Evolutionary conservation across 192 early-diverging fungal genomes (phyloP).

Genomic region (Backusella mclennaniae): DNA sequence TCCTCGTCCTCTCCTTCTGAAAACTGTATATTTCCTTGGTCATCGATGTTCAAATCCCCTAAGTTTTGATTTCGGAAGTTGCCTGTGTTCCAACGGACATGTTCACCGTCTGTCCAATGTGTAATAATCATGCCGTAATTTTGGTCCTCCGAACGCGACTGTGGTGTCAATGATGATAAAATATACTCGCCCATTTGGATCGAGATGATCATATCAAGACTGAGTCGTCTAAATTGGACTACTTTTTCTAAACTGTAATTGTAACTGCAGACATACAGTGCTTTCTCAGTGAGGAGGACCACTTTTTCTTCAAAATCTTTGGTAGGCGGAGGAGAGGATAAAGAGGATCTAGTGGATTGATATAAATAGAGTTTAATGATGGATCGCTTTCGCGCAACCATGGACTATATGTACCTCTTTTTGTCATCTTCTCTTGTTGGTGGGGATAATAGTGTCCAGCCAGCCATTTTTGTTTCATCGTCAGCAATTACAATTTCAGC

Average conservation of each 20-base stretch:
- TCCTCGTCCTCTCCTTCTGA: neutral
- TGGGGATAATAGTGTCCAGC: constrained; percentile 65
- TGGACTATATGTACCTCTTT: constrained; percentile 32
- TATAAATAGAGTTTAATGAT: too few relatives aligned
- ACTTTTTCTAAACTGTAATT: constrained; percentile 70
- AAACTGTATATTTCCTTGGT: neutral
- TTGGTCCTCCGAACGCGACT: constrained; percentile 36
- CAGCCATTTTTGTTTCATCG: constrained; percentile 56
- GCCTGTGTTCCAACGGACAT: constrained; percentile 48
- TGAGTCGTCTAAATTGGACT: constrained; percentile 60
- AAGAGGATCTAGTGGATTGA: neutral
- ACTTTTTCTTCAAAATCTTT: constrained; percentile 63
- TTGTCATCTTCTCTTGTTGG: constrained; percentile 36
- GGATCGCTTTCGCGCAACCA: neutral
- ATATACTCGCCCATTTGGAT: constrained; percentile 61
- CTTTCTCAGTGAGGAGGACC: constrained; percentile 58
- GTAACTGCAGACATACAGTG: constrained; percentile 68
- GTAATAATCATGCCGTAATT: constrained; percentile 52
- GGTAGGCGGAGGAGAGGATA: neutral
- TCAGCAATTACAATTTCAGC: constrained; percentile 62
- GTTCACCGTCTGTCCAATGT: constrained; percentile 46
- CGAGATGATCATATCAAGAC: constrained; percentile 48
- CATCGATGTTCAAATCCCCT: constrained; percentile 26
- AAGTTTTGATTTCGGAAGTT: constrained; percentile 45
- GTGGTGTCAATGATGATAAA: constrained; percentile 33